These are phyloP conservation scores for Liquidambar formosana DNA, from an alignment of 164 flowering plant genomes.

Conservation along the genomic window DNA sequence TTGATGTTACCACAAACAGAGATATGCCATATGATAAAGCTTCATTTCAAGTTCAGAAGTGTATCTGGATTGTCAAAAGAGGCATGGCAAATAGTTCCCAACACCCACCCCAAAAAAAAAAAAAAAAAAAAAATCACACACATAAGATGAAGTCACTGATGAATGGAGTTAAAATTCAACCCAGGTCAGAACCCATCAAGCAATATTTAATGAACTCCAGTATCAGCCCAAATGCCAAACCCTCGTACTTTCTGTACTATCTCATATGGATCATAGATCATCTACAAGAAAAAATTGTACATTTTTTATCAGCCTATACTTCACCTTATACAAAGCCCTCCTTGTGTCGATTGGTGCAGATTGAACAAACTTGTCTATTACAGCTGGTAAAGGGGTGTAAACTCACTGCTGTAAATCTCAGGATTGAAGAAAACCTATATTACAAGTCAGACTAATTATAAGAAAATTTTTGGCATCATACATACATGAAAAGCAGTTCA, in stretches of 20 bases:
- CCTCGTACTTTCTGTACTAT: background rate
- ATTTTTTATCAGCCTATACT: background rate
- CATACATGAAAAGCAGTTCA: constrained; percentile 4
- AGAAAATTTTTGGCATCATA: constrained; percentile 1
- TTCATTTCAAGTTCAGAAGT: too few species aligned
- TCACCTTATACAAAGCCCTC: constrained; percentile 92
- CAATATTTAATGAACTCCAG: background rate
- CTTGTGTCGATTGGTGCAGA: constrained; percentile 99
- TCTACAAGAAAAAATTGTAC: background rate
- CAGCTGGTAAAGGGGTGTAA: constrained; percentile 78
- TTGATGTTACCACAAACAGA: too few species aligned
- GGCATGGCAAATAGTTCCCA: too few species aligned
- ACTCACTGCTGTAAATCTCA: constrained; percentile 81
- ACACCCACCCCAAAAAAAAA: too few species aligned
- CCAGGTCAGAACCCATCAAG: background rate
- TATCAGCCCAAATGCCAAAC: background rate
- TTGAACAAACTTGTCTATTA: constrained; percentile 94
- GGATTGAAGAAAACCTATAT: constrained; percentile 90
- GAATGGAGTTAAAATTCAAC: too few species aligned
- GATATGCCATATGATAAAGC: too few species aligned
- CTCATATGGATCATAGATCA: constrained; percentile 5
- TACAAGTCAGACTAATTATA: constrained; percentile 14
- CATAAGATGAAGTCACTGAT: too few species aligned
- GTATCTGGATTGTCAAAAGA: too few species aligned
- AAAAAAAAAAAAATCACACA: too few species aligned